Percentiles rank a stretch among this genome's conserved stretches.
Conservation (phyloP, 2,329 filamentous ascomycete species). For the Thermothelomyces thermophilus region DNA sequence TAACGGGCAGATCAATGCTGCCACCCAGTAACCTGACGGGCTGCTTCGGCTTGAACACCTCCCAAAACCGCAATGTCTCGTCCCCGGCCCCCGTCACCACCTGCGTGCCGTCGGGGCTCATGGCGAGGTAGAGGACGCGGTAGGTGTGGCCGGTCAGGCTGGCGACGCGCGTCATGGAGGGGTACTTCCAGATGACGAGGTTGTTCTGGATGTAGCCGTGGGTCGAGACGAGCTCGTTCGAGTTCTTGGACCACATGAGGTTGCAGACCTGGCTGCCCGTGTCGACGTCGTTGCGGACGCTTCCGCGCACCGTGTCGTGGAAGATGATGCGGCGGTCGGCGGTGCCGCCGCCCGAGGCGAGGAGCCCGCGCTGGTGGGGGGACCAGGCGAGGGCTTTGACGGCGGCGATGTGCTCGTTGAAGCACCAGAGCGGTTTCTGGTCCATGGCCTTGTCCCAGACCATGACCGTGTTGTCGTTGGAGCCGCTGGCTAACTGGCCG, state of each 20-base stretch:
- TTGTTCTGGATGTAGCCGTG: slow-evolving; percentile 98
- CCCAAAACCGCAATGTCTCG: slow-evolving; percentile 95
- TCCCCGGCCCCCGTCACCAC: slow-evolving; percentile 95
- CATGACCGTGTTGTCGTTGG: slow-evolving; percentile 98
- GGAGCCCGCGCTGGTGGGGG: slow-evolving; percentile 84
- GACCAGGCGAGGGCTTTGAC: slow-evolving; percentile 99
- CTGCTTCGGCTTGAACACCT: slow-evolving; percentile 56
- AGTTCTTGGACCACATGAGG: slow-evolving; percentile 93
- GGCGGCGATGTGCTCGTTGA: slow-evolving; percentile 88
- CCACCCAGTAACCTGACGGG: slow-evolving; percentile 5
- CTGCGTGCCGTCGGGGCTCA: slow-evolving; percentile 91
- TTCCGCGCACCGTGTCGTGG: slow-evolving; percentile 87
- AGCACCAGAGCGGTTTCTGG: slow-evolving; percentile 85
- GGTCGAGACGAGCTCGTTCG: slow-evolving; percentile 93
- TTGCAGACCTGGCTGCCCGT: slow-evolving; percentile 99
- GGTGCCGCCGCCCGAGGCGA: slow-evolving; percentile 94
- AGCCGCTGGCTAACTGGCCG: slow-evolving; percentile 87
- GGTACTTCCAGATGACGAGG: slow-evolving; percentile 99
- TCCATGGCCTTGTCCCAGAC: slow-evolving; percentile 97
- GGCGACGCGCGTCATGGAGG: slow-evolving; percentile 93
- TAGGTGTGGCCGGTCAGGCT: slow-evolving; percentile 95
- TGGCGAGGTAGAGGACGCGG: slow-evolving; percentile 89
- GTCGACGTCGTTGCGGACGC: slow-evolving; percentile 78
- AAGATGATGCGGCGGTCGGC: slow-evolving; percentile 96
- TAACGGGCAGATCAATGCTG: slow-evolving; percentile 14